phyloP scores from a whole-genome alignment of 495 filamentous ascomycete genomes.

The Bathelium albidoporum region DNA sequence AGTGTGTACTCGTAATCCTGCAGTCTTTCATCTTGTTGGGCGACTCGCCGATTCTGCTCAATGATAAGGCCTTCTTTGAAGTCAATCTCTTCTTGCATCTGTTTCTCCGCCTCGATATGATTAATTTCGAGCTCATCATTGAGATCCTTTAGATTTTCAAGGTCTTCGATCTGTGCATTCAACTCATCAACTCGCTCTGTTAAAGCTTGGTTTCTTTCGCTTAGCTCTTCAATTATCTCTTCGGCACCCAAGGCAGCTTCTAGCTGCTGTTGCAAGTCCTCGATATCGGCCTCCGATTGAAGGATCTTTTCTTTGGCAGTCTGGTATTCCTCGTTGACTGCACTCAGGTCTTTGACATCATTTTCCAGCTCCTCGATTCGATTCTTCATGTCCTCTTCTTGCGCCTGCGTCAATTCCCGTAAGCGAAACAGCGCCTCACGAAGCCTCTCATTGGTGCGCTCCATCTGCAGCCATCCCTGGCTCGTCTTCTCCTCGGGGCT shows the following conservation, averaged over 20 bases:
- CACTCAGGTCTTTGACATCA: slow-evolving; percentile 62
- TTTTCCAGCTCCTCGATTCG: slow-evolving; percentile 70
- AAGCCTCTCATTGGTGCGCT: slow-evolving; percentile 78
- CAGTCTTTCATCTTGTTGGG: slow-evolving; percentile 60
- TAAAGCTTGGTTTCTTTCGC: slow-evolving; percentile 71
- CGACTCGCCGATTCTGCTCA: slow-evolving; percentile 58
- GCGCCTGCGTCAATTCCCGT: slow-evolving; percentile 75
- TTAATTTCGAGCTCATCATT: slow-evolving; percentile 91
- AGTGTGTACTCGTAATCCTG: slow-evolving; percentile 87
- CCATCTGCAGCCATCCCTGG: slow-evolving; percentile 83
- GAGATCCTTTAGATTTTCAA: slow-evolving; percentile 80
- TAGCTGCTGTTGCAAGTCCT: slow-evolving; percentile 82
- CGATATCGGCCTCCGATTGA: slow-evolving; percentile 62
- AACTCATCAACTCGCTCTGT: slow-evolving; percentile 76
- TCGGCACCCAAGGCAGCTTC: slow-evolving; percentile 80
- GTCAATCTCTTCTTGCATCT: slow-evolving; percentile 88
- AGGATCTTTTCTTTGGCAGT: slow-evolving; percentile 60
- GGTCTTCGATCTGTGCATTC: slow-evolving; percentile 66
- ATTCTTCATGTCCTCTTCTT: slow-evolving; percentile 65
- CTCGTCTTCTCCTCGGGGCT: slow-evolving; percentile 77
- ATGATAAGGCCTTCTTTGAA: slow-evolving; percentile 64
- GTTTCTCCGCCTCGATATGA: slow-evolving; percentile 82
- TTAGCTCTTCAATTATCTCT: slow-evolving; percentile 86
- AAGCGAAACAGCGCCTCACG: slow-evolving; percentile 74
- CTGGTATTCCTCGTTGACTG: slow-evolving; percentile 60